phyloP scores from a whole-genome alignment of 1,284 basidiomycete species.

The Apiotrichum montevideense region DNA sequence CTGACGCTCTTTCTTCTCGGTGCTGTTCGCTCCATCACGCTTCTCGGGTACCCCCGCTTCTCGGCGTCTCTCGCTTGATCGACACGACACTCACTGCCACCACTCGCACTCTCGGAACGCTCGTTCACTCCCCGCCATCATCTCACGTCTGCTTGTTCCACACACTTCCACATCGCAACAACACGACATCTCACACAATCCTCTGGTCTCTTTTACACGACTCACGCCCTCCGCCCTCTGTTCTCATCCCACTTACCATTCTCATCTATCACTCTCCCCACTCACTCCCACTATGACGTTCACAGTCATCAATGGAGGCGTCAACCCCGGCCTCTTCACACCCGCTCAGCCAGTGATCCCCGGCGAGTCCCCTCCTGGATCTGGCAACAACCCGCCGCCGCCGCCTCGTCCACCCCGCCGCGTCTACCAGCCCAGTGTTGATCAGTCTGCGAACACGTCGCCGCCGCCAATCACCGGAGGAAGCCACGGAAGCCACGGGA shows the following conservation, averaged over 20 bases:
- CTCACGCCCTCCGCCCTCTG: too few species aligned
- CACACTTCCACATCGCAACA: too few species aligned
- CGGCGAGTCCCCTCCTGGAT: not conserved
- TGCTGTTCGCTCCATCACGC: not conserved
- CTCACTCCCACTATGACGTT: not conserved
- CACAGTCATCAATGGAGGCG: conserved; percentile 3
- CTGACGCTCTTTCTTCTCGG: not conserved
- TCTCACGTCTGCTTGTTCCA: too few species aligned
- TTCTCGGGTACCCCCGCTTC: not conserved
- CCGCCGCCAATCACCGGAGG: conserved; percentile 16
- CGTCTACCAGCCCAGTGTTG: conserved; percentile 20
- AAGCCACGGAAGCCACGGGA: conserved; percentile 14
- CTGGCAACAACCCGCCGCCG: conserved; percentile 17
- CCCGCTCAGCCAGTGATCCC: conserved; percentile 1
- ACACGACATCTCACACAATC: too few species aligned
- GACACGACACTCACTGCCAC: not conserved
- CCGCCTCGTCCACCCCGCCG: conserved; percentile 39
- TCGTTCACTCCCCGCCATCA: too few species aligned
- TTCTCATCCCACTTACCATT: not conserved
- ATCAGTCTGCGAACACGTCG: conserved; percentile 3
- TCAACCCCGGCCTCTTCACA: conserved; percentile 21
- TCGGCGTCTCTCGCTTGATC: not conserved
- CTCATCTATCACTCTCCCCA: not conserved
- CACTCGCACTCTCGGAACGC: too few species aligned
- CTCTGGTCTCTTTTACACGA: too few species aligned